A percentile compares a stretch with the other conserved stretches of the same genome.
These are phyloP conservation scores for Coemansia sp. DNA, from an alignment of 192 early-diverging fungal species.

Conservation along the genomic window DNA sequence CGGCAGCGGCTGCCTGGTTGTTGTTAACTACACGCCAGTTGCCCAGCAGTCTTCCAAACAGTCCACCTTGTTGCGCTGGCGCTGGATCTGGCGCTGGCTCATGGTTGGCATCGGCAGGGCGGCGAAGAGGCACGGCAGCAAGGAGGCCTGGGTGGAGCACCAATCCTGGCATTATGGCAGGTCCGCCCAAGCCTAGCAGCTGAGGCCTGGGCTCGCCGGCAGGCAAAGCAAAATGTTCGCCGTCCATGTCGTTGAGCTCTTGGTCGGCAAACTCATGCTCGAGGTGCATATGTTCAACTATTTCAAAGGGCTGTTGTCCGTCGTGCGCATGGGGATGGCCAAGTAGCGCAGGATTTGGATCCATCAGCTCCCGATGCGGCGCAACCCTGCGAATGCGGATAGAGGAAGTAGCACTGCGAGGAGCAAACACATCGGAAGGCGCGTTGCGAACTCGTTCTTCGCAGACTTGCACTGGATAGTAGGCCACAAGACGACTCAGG, in stretches of 20 bases:
- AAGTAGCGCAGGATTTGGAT: not conserved
- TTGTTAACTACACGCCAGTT: constrained; percentile 32
- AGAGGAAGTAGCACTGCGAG: constrained; percentile 1
- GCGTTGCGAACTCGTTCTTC: constrained; percentile 35
- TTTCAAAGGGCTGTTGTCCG: not conserved
- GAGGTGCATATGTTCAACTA: constrained; percentile 1
- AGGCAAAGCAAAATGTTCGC: not conserved
- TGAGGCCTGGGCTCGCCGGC: not conserved
- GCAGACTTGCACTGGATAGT: constrained; percentile 32
- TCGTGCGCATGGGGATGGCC: not conserved
- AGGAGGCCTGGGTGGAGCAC: not conserved
- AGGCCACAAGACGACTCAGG: constrained; percentile 25
- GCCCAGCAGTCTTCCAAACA: constrained; percentile 22
- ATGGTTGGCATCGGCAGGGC: not conserved
- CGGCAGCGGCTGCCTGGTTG: constrained; percentile 1
- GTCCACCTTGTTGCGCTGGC: constrained; percentile 5
- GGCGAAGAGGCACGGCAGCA: not conserved
- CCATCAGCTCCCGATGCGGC: not conserved
- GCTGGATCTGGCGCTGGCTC: not conserved
- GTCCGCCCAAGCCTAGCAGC: not conserved
- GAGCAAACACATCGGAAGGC: not conserved
- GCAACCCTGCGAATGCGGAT: constrained; percentile 4
- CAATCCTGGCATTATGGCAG: constrained; percentile 4
- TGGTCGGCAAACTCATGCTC: constrained; percentile 4
- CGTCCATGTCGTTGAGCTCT: not conserved